Conservation (phyloP, 768 basidiomycete genomes). For the Suillus clintonianus region DNA sequence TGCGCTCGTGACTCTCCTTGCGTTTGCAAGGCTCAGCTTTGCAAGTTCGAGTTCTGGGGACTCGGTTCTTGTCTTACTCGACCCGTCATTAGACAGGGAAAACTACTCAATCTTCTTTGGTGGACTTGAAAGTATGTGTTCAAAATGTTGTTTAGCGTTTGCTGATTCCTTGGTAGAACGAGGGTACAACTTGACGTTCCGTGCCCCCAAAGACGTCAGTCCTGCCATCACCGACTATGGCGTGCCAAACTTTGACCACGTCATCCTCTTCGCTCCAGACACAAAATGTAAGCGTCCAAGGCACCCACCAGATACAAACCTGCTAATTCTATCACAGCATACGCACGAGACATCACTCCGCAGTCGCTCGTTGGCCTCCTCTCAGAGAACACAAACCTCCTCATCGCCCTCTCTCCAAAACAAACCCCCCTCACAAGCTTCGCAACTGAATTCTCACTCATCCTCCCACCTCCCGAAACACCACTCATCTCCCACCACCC, state of each 20-base stretch:
- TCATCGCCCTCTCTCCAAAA: constrained; percentile 78
- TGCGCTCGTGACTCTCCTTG: constrained; percentile 30
- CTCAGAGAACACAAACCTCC: constrained; percentile 73
- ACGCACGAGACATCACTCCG: constrained; percentile 75
- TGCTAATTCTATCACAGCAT: constrained; percentile 42
- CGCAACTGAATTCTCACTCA: constrained; percentile 89
- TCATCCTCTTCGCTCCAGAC: constrained; percentile 84
- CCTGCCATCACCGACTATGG: constrained; percentile 71
- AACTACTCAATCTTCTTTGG: constrained; percentile 85
- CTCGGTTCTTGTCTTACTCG: constrained; percentile 83
- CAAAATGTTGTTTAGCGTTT: neutral
- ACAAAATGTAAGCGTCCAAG: constrained; percentile 63
- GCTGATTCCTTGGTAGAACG: constrained; percentile 47
- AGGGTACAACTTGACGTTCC: constrained; percentile 88
- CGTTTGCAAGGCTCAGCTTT: constrained; percentile 20
- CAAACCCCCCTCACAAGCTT: constrained; percentile 74
- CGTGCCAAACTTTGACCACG: constrained; percentile 76
- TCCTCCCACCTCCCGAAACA: constrained; percentile 82
- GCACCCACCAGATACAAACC: neutral
- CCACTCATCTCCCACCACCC: constrained; percentile 88
- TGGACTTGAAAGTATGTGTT: constrained; percentile 65
- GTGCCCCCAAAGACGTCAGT: constrained; percentile 72
- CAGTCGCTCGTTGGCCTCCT: constrained; percentile 77
- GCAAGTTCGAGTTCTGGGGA: constrained; percentile 82
- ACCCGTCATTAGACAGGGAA: constrained; percentile 61